phyloP scores from a whole-genome alignment of 2,329 filamentous ascomycete genomes.

The Penicillium decumbens region DNA sequence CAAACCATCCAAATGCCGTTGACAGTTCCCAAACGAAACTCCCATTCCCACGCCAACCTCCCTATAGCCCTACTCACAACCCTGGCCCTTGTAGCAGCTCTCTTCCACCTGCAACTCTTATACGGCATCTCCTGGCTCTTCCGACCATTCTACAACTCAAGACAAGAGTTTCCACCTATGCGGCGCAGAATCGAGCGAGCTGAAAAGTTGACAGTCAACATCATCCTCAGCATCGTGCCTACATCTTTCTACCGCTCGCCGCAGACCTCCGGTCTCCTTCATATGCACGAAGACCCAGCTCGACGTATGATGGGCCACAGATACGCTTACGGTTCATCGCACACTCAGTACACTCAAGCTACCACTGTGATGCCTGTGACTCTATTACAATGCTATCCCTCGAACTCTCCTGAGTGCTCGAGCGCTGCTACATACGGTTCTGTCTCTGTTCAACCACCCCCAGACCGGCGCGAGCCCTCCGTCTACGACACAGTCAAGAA shows the following conservation, averaged over 20 bases:
- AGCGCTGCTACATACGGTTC: neutral
- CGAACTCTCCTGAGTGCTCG: neutral
- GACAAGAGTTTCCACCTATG: constrained; percentile 13
- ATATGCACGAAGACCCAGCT: neutral
- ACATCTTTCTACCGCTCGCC: constrained; percentile 15
- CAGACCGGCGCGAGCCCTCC: neutral
- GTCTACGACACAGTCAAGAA: constrained; percentile 11
- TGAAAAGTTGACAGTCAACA: constrained; percentile 22
- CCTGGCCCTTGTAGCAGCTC: constrained; percentile 18
- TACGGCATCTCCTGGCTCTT: constrained; percentile 19
- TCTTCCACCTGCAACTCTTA: constrained; percentile 26
- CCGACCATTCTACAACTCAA: constrained; percentile 9
- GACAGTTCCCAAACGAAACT: neutral
- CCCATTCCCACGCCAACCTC: constrained; percentile 8
- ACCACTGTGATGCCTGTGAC: neutral
- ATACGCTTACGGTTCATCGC: neutral
- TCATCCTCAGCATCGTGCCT: constrained; percentile 20
- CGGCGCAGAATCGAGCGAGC: constrained; percentile 16
- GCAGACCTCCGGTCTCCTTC: constrained; percentile 5
- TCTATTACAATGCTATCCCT: constrained; percentile 8
- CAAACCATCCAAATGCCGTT: constrained; percentile 6
- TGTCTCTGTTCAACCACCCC: no score
- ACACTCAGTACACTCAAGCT: neutral
- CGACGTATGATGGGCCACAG: neutral
- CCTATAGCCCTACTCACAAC: constrained; percentile 14